phyloP scores from a whole-genome alignment of 2,329 filamentous ascomycete genomes.

The Sclerotinia subarctica region DNA sequence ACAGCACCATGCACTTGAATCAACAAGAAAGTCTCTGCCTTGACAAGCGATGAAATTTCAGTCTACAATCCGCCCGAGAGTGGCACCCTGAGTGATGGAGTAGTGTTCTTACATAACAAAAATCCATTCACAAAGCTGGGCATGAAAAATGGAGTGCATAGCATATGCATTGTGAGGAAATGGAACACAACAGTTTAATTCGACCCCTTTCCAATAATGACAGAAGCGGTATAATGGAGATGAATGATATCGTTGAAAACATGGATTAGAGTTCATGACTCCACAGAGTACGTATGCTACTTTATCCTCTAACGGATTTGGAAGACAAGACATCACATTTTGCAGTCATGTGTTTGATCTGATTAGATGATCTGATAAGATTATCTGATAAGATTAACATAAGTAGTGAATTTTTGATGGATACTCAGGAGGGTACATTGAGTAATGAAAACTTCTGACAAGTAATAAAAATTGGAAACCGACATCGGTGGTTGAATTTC shows the following conservation, averaged over 20 bases:
- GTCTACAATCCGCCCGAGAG: background rate
- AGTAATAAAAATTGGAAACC: background rate
- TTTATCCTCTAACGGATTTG: background rate
- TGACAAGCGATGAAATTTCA: background rate
- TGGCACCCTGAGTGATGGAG: background rate
- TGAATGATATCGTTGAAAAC: background rate
- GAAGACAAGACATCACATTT: background rate
- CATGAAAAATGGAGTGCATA: background rate
- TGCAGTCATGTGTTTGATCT: background rate
- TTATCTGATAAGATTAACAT: background rate
- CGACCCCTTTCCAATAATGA: background rate
- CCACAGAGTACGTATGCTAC: background rate
- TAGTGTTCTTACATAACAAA: conserved; percentile 5
- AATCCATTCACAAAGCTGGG: background rate
- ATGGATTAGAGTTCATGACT: background rate
- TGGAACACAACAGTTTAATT: background rate
- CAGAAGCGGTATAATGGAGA: background rate
- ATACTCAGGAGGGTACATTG: background rate
- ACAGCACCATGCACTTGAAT: background rate
- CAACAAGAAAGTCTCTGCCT: background rate
- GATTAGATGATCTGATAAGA: conserved; percentile 17
- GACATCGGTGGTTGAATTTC: background rate
- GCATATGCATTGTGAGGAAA: background rate
- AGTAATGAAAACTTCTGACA: background rate
- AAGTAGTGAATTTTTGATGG: background rate